Evolutionary conservation across 495 filamentous ascomycete species (phyloP), one percentile per base, ranked within the genome.

Genomic region (Daldinia concentrica): DNA sequence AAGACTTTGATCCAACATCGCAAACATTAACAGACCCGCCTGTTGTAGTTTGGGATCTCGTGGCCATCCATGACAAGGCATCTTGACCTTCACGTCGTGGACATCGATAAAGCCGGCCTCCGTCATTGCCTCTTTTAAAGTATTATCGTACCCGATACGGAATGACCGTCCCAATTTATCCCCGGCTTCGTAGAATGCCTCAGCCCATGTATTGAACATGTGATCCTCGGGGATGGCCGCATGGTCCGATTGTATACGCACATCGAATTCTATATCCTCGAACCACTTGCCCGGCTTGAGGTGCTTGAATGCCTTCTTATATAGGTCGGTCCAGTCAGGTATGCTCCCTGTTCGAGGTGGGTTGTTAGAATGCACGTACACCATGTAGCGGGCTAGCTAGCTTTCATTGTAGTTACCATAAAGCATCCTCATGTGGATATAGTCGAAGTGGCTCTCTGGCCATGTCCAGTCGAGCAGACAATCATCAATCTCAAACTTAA

Each of bases 401-500:
- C 17, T 48, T 48, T 14, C 12, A 19, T n/a, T 15, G 39, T n/a
- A 39, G 29, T 39, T 66, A 66, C 64, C 64, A 58, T 61, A 68
- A 27, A 68, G 48, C 15, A 50, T 48, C 14, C 64, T 48, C n/a
- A 68, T 68, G 37, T 68, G 64, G 29, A 68, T 34, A 24, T 61
- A 68, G 27, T 68, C 64, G 29, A 68, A 68, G 17, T 60, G 57
- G 36, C 45, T 68, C 19, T 51, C 48, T 0, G 64, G 58, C 64
- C 64, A 68, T 14, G 64, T 68, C 64, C 64, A 68, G 27, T 68
- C 64, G 14, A 61, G 57, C 8, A 61, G 34, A 14, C 64, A 68
- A 36, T 68, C 64, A 37, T 68, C 64, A 29, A 68, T 68, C 58
- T 68, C 64, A n/a, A 68, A 68, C 9, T 68, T 68, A 4, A 68